These are phyloP conservation scores for Penstemon newberryi DNA, from an alignment of 257 asterid genomes.

Conservation along the genomic window DNA sequence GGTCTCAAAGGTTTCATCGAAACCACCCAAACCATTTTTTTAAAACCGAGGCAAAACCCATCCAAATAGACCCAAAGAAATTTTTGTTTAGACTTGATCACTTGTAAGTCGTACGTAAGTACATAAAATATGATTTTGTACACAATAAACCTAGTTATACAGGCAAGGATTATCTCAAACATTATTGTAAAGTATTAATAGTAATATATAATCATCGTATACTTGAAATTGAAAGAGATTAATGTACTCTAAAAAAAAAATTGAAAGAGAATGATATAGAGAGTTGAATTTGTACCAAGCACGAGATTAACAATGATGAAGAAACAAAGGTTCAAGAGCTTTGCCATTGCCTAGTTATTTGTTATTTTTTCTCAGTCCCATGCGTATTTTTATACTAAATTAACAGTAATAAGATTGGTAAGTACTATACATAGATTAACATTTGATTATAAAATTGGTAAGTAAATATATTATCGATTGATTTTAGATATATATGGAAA, in stretches of 20 bases:
- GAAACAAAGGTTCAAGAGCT: constrained; percentile 1
- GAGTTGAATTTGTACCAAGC: constrained; percentile 25
- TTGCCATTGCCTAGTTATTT: constrained; percentile 19
- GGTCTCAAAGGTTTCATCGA: no score
- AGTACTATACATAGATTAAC: neutral
- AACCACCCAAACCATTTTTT: no score
- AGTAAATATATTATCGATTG: no score
- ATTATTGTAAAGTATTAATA: neutral
- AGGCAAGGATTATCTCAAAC: neutral
- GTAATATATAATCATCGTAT: neutral
- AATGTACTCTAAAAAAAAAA: neutral
- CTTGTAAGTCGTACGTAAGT: no score
- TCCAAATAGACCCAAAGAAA: no score
- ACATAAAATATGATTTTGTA: no score
- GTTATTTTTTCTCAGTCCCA: neutral
- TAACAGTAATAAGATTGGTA: constrained; percentile 5
- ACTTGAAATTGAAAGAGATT: neutral
- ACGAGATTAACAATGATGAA: constrained; percentile 14
- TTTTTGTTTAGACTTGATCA: no score
- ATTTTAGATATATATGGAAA: no score
- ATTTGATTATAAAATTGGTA: neutral
- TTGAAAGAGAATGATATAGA: neutral
- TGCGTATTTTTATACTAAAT: constrained; percentile 9
- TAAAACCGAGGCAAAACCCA: no score
- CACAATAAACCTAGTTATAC: neutral